Base-by-base conservation (phyloP, 495 filamentous ascomycete genomes). In the Mycothermus thermophilus region DNA sequence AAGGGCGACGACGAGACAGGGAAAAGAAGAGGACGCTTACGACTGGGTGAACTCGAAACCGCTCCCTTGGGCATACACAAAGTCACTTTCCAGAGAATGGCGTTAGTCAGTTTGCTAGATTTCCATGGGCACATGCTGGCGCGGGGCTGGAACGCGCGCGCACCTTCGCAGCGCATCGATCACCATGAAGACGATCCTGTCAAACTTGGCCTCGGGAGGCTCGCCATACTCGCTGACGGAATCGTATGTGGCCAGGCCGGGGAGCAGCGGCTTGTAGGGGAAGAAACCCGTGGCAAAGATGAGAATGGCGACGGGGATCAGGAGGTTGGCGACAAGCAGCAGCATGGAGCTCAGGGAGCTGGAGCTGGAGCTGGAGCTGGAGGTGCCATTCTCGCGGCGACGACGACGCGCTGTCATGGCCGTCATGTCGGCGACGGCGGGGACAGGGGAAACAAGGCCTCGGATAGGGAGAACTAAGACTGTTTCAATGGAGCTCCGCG, bases 151-250 rank as follows among this genome's bases (percentile, higher is more conserved):
- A 21, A 8, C 25, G 33, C 34, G 23, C 35, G 25, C 27, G 32
- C 66, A 93, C 85, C 84, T 93, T 51, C 87, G 66, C 46, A 96
- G 60, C 22, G 90, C 87, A 71, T 99, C 90, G 7, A 99, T 73
- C 7, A 99, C 90, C 88, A 99, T 95, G 57, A 99, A 93, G 32
- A 99, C 67, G 32, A 96, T 64, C 46, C 77, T 86, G 46, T 95
- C 76, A 55, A 99, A 99, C 2, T 75, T 67, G 15, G 79, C 68
- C 27, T 69, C 59, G 19, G 68, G 69, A 27, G 61, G 64, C 3
- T 65, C 51, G 10, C 55, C 64, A 50, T 69, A 57, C 7, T 57
- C 59, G 21, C 41, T 16, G 16, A 59, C 37, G 11, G 60, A 43
- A 37, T 72, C 64, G 53, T 75, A 80, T 16, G 63, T 63, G 12